phyloP scores from a whole-genome alignment of 495 filamentous ascomycete species.

The Lasiosphaeriaceae sp. region DNA sequence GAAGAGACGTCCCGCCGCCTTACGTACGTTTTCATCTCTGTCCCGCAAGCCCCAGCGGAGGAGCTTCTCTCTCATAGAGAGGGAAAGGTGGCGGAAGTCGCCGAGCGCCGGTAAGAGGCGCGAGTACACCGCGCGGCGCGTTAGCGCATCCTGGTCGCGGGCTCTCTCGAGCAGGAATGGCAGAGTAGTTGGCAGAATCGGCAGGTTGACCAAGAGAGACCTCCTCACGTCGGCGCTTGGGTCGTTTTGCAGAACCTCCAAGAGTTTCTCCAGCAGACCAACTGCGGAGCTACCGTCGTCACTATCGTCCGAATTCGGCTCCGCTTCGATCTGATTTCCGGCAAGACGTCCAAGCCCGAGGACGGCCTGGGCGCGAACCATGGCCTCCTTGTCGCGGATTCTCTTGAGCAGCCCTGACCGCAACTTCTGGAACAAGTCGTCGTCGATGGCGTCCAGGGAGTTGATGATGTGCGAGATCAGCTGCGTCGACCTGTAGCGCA shows the following conservation, averaged over 20 bases:
- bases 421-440: conserved; percentile 80
- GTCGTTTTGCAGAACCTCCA: conserved; percentile 91
- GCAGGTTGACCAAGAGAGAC: conserved; percentile 82
- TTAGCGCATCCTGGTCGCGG: conserved; percentile 79
- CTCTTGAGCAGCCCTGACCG: conserved; percentile 73
- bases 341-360: conserved; percentile 80
- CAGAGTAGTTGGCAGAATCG: conserved; percentile 74
- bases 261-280: conserved; percentile 72
- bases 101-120: conserved; percentile 83
- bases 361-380: conserved; percentile 91
- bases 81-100: conserved; percentile 91
- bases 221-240: conserved; percentile 89
- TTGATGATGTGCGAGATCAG: conserved; percentile 83
- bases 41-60: conserved; percentile 94
- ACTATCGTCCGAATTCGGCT: conserved; percentile 63
- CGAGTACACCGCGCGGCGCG: conserved; percentile 81
- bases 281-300: conserved; percentile 52
- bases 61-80: conserved; percentile 94
- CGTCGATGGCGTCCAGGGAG: conserved; percentile 83
- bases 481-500: conserved; percentile 87
- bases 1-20: conserved; percentile 86
- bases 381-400: conserved; percentile 87
- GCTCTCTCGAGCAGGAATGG: conserved; percentile 89
- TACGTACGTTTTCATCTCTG: conserved; percentile 89
- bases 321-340: conserved; percentile 72